phyloP scores from a whole-genome alignment of 768 basidiomycete species.

The Mycena rebaudengoi region DNA sequence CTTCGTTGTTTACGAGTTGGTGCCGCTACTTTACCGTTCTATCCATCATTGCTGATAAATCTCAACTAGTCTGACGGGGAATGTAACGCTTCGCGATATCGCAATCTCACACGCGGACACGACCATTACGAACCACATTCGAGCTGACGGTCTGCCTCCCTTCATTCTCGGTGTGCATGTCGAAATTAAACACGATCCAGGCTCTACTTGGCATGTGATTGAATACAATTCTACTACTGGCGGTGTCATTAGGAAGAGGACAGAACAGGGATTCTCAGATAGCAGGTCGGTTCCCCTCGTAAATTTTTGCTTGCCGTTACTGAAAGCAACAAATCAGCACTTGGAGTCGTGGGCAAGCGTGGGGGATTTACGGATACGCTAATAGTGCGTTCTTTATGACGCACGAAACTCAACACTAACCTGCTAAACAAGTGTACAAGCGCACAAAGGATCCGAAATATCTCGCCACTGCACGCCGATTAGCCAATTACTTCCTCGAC shows the following conservation, averaged over 20 bases:
- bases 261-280: slow-evolving; percentile 70
- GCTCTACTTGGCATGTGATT: slow-evolving; percentile 67
- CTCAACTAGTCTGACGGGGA: slow-evolving; percentile 66
- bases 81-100: slow-evolving; percentile 64
- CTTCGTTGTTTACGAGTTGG: slow-evolving; percentile 66
- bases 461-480: slow-evolving; percentile 63
- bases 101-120: slow-evolving; percentile 72
- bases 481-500: slow-evolving; percentile 69
- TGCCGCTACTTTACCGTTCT: no score
- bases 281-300: slow-evolving; percentile 36
- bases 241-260: slow-evolving; percentile 60
- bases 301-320: background rate
- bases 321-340: slow-evolving; percentile 51
- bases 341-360: slow-evolving; percentile 79
- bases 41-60: no score
- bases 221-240: slow-evolving; percentile 76
- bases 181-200: slow-evolving; percentile 31
- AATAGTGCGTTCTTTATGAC: slow-evolving; percentile 57
- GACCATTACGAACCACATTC: slow-evolving; percentile 72
- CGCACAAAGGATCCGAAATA: slow-evolving; percentile 59
- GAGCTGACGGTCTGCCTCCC: slow-evolving; percentile 59
- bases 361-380: slow-evolving; percentile 69
- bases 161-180: background rate
- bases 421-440: slow-evolving; percentile 58
- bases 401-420: background rate